These are phyloP conservation scores for Epipyxis sp. DNA, from an alignment of 108 stramenopile genomes.

Conservation along the genomic window DNA sequence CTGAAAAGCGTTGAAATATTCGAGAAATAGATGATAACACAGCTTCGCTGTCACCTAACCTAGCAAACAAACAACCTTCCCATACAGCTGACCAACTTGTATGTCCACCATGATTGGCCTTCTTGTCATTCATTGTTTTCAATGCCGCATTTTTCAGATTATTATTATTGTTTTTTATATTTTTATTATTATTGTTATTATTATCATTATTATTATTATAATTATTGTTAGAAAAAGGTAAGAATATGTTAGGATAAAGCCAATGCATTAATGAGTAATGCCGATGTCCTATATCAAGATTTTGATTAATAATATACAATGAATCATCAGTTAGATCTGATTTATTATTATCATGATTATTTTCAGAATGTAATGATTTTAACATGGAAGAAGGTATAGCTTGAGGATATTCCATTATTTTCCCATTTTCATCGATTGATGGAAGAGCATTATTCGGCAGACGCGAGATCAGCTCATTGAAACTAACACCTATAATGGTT, in stretches of 20 bases:
- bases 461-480: too few species aligned
- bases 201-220: too few species aligned
- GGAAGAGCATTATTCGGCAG: too few species aligned
- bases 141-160: not conserved
- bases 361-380: too few species aligned
- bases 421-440: too few species aligned
- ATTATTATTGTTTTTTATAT: not conserved
- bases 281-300: conserved; percentile 34
- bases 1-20: conserved; percentile 31
- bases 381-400: too few species aligned
- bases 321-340: too few species aligned
- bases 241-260: conserved; percentile 39
- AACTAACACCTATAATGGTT: too few species aligned
- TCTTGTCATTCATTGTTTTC: not conserved
- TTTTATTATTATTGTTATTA: not conserved
- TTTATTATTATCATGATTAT: too few species aligned
- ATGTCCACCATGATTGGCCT: conserved; percentile 12
- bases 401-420: too few species aligned
- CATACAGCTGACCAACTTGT: conserved; percentile 42
- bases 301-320: too few species aligned
- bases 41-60: not conserved
- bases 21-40: conserved; percentile 27
- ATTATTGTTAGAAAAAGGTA: conserved; percentile 11
- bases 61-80: conserved; percentile 37
- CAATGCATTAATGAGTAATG: conserved; percentile 42